Evolutionary conservation across 352 stramenopile species (phyloP).

Genomic region (Pythium phragmiticola): DNA sequence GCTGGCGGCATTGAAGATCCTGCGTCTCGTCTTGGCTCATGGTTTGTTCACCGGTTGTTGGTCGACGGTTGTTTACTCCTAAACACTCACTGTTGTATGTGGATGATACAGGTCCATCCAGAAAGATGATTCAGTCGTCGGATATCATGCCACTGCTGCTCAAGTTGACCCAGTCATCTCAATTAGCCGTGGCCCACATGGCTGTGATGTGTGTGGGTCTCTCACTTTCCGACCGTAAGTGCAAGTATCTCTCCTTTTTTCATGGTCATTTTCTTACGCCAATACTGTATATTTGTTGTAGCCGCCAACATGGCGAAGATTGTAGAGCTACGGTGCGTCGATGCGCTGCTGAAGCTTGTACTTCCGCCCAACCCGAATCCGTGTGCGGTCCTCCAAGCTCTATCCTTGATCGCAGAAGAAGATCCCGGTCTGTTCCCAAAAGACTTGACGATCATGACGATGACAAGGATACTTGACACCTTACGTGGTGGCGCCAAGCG

Average conservation of each 20-base stretch:
- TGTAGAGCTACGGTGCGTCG: slow-evolving; percentile 47
- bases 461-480: slow-evolving; percentile 55
- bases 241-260: neutral
- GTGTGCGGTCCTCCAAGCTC: slow-evolving; percentile 48
- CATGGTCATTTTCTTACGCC: neutral
- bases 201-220: slow-evolving; percentile 56
- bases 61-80: neutral
- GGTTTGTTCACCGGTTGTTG: slow-evolving; percentile 26
- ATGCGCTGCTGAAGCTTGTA: slow-evolving; percentile 53
- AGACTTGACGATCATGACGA: slow-evolving; percentile 36
- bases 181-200: slow-evolving; percentile 41
- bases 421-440: slow-evolving; percentile 51
- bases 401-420: slow-evolving; percentile 61
- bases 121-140: slow-evolving; percentile 37
- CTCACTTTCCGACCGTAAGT: slow-evolving; percentile 51
- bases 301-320: slow-evolving; percentile 59
- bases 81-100: neutral
- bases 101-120: slow-evolving; percentile 5
- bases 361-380: slow-evolving; percentile 40
- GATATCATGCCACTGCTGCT: slow-evolving; percentile 44
- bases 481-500: slow-evolving; percentile 63
- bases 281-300: slow-evolving; percentile 20
- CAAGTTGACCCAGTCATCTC: slow-evolving; percentile 37
- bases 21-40: slow-evolving; percentile 49
- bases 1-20: slow-evolving; percentile 48